These are phyloP conservation scores for Fomes fomentarius DNA, from an alignment of 1,284 basidiomycete species.

Conservation along the genomic window DNA sequence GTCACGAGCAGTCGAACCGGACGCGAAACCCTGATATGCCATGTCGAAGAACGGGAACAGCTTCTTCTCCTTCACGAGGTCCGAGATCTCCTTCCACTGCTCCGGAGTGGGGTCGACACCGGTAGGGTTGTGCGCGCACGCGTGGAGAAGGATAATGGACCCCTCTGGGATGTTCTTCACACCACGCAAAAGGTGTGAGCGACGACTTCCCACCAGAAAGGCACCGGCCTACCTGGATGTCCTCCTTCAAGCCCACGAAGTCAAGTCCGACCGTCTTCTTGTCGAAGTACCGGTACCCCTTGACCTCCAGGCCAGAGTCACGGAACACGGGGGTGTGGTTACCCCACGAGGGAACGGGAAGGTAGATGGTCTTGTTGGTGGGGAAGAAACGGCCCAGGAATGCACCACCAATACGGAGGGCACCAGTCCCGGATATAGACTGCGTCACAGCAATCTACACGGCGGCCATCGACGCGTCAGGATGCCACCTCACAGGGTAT, in stretches of 20 bases:
- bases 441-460: constrained; percentile 88
- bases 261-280: constrained; percentile 93
- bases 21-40: constrained; percentile 98
- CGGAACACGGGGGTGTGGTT: constrained; percentile 91
- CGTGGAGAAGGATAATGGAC: constrained; percentile 86
- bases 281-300: constrained; percentile 94
- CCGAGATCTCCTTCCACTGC: constrained; percentile 93
- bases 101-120: constrained; percentile 94
- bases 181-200: neutral
- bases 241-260: constrained; percentile 89
- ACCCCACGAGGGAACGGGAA: constrained; percentile 96
- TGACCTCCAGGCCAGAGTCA: constrained; percentile 94
- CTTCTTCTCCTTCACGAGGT: constrained; percentile 85
- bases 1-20: constrained; percentile 86
- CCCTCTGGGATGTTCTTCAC: constrained; percentile 73
- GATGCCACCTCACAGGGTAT: constrained; percentile 10
- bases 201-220: neutral
- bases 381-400: constrained; percentile 94
- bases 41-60: constrained; percentile 96
- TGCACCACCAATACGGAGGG: constrained; percentile 93
- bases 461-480: constrained; percentile 5
- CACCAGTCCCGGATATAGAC: constrained; percentile 98
- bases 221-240: constrained; percentile 61
- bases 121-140: constrained; percentile 98
- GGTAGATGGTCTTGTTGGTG: constrained; percentile 87